Evolutionary conservation across 768 basidiomycete genomes (phyloP).

Genomic region (Lanmaoa pseudosensibilis): DNA sequence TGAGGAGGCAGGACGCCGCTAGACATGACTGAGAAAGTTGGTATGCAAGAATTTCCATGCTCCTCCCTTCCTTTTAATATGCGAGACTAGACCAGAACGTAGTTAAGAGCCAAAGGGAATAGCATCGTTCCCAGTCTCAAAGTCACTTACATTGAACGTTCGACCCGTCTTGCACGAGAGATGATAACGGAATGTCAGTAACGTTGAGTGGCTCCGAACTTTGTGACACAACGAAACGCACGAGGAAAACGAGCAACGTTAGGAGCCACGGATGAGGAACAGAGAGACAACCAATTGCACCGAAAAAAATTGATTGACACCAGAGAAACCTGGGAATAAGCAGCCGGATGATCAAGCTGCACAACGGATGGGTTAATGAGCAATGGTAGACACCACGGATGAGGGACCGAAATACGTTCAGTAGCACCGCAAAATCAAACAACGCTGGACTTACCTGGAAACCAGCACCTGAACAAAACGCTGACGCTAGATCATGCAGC

Average conservation of each 20-base stretch:
- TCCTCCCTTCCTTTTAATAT: not conserved
- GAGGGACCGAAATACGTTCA: not conserved
- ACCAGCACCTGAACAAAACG: not conserved
- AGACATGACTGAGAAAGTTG: conserved; percentile 15
- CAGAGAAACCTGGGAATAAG: not conserved
- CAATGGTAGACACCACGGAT: not conserved
- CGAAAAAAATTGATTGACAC: not conserved
- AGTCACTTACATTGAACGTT: not conserved
- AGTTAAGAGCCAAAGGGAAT: not conserved
- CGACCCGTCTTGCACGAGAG: not conserved
- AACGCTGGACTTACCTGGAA: not conserved
- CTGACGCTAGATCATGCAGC: not conserved
- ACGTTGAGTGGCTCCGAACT: not conserved
- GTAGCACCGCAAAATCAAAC: not conserved
- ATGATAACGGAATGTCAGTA: not conserved
- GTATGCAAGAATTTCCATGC: not conserved
- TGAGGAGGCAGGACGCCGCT: not conserved
- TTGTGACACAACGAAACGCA: not conserved
- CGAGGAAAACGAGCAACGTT: not conserved
- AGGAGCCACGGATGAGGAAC: not conserved
- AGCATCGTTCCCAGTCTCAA: not conserved
- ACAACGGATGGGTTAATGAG: not conserved
- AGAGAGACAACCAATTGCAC: not conserved
- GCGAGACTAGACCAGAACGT: not conserved
- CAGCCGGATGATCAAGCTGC: not conserved